phyloP scores from a whole-genome alignment of 2,329 filamentous ascomycete genomes.

The Cadophora gregata region DNA sequence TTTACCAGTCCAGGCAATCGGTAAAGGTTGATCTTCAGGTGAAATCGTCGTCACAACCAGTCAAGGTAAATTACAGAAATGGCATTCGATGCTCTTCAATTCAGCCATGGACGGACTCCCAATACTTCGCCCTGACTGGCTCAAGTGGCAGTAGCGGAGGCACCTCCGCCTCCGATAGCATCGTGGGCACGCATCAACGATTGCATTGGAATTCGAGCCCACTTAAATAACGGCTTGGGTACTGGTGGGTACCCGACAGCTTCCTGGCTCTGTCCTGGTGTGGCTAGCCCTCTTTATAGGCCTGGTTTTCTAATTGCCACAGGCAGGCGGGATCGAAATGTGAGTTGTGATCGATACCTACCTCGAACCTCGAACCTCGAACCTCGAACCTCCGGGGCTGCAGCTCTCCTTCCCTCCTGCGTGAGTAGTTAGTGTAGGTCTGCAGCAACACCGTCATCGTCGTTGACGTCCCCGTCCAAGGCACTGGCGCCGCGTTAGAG shows the following conservation, averaged over 20 bases:
- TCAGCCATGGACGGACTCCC: not conserved
- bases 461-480: not conserved
- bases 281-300: not conserved
- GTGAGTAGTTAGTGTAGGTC: not conserved
- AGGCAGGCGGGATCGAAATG: not conserved
- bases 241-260: no score
- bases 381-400: no score
- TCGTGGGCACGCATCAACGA: not conserved
- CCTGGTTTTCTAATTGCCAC: not conserved
- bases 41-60: no score
- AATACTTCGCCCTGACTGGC: not conserved
- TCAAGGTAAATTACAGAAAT: no score
- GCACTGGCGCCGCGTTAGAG: constrained; percentile 1
- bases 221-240: not conserved
- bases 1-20: no score
- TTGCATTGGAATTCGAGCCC: not conserved
- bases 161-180: not conserved
- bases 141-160: not conserved
- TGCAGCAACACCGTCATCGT: not conserved
- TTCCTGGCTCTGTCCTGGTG: not conserved
- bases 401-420: not conserved
- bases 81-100: no score
- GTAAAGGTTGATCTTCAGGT: no score
- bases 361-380: no score
- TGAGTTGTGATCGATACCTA: not conserved